Evolutionary conservation across 192 early-diverging fungal species (phyloP), one percentile per base, ranked within the genome.

Genomic region (Lunasporangiospora selenospora): DNA sequence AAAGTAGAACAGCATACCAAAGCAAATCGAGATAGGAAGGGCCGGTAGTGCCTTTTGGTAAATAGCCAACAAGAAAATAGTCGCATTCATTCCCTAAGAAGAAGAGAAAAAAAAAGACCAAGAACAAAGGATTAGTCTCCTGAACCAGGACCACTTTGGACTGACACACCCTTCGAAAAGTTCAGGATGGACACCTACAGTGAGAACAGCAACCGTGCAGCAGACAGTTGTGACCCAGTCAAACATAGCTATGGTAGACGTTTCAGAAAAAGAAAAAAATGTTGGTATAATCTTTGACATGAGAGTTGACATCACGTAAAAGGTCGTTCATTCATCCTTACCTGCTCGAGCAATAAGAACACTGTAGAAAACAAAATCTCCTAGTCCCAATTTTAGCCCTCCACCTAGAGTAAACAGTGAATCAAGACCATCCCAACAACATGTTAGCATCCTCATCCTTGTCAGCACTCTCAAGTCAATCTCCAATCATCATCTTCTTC

Each of bases 331-430:
- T 12, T 16, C 40, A 53, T 5, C 16, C 46, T 75, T 67, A 91
- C 88, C 87, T 76, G 92, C 92, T 53, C 88, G 75, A 8, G 87
- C 87, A 30, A 92, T 82, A 51, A 95, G 64, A 8, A 95, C 92
- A 61, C 86, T 89, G 53, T 95, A 95, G 64, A 95, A 95, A 6
- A 95, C 93, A 84, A 95, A 95, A 61, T 95, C 93, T 24, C 93
- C 93, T 30, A 95, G 60, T 9, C 93, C 93, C n/a, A 95, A 63
- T 62, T 94, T 94, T 37, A 95, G 56, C 32, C 93, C 93, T 21
- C 82, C 80, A 45, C 83, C 55, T 62, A 87, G 82, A 13, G 52
- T n/a, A n/a, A 86, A 60, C 58, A 34, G 18, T 19, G 15, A 44
- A 38, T 18, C 27, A n/a, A 38, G 38, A 48, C 4, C 34, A 47